phyloP scores from a whole-genome alignment of 805 yeast genomes.

The Spathaspora gorwiae region DNA sequence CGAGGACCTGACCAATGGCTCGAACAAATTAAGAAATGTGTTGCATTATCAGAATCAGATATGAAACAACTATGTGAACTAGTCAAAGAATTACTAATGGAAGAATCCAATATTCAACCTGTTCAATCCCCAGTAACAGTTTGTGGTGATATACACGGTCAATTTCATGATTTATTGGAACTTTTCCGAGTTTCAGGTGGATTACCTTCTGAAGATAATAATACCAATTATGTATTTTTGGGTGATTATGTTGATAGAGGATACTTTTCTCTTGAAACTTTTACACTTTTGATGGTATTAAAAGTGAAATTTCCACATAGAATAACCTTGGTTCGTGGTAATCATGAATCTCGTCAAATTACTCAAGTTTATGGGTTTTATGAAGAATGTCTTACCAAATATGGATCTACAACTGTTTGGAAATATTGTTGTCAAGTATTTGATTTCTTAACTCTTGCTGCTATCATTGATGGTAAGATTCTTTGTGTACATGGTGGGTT shows the following conservation, averaged over 20 bases:
- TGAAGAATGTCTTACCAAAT: slow-evolving; percentile 89
- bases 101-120: slow-evolving; percentile 91
- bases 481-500: slow-evolving; percentile 97
- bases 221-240: slow-evolving; percentile 67
- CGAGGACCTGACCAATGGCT: slow-evolving; percentile 96
- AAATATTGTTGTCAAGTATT: slow-evolving; percentile 94
- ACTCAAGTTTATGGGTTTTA: slow-evolving; percentile 99
- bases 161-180: slow-evolving; percentile 90
- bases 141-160: slow-evolving; percentile 98
- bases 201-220: slow-evolving; percentile 69
- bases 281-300: slow-evolving; percentile 87
- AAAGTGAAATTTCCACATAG: slow-evolving; percentile 84
- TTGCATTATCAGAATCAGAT: slow-evolving; percentile 81
- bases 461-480: slow-evolving; percentile 90
- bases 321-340: slow-evolving; percentile 92
- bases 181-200: slow-evolving; percentile 91
- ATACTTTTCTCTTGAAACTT: slow-evolving; percentile 91
- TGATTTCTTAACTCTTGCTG: slow-evolving; percentile 90
- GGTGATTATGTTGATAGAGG: slow-evolving; percentile 99
- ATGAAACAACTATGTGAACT: slow-evolving; percentile 95
- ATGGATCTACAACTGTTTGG: slow-evolving; percentile 94
- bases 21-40: slow-evolving; percentile 87
- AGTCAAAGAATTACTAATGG: slow-evolving; percentile 93
- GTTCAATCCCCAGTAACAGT: slow-evolving; percentile 92
- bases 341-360: slow-evolving; percentile 94